Evolutionary conservation across 2,329 filamentous ascomycete genomes (phyloP), one percentile per base, ranked within the genome.

Genomic region (Cordyceps cicadae): DNA sequence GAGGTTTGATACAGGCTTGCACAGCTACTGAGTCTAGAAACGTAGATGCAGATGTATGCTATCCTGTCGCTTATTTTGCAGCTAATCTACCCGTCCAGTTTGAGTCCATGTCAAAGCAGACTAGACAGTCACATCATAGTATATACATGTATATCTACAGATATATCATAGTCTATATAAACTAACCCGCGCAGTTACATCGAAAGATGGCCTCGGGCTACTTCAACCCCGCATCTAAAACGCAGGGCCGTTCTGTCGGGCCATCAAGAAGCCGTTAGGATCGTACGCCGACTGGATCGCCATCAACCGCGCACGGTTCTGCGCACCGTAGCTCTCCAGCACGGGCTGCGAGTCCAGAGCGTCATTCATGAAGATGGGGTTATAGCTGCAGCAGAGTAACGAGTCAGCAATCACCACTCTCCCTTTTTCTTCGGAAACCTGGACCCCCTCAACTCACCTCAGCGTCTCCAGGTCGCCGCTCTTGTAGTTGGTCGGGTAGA

Each of bases 341-440:
- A 66, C 64, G 1, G 60, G 48, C 17, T 67, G 65, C 4, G 52
- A 58, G 11, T 61, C 12, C 50, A 65, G 57, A 1, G 66, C 66
- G 53, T 67, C 66, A 45, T 67, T 67, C 66, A 67, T 66, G 37
- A 67, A 67, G n/a, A 67, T 46, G 1, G 65, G 65, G 24, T 66
- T 67, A 39, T 67, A 66, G 54, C 65, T 67, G 24, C 37, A 29
- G 17, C 24, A 49, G 12, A 26, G 1, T 11, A 14, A 14, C 0
- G 14, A 19, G 15, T 51, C 5, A 58, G 46, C 17, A 4, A 17
- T n/a, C 21, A 5, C 21, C 24, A 34, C 24, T 24, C 24, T 24
- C 24, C 24, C n/a, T n/a, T n/a, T n/a, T n/a, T n/a, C n/a, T n/a
- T n/a, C n/a, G n/a, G n/a, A n/a, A n/a, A n/a, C n/a, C n/a, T n/a